These are phyloP conservation scores for Puya raimondii DNA, from an alignment of 176 grass and related monocot species.

Conservation along the genomic window DNA sequence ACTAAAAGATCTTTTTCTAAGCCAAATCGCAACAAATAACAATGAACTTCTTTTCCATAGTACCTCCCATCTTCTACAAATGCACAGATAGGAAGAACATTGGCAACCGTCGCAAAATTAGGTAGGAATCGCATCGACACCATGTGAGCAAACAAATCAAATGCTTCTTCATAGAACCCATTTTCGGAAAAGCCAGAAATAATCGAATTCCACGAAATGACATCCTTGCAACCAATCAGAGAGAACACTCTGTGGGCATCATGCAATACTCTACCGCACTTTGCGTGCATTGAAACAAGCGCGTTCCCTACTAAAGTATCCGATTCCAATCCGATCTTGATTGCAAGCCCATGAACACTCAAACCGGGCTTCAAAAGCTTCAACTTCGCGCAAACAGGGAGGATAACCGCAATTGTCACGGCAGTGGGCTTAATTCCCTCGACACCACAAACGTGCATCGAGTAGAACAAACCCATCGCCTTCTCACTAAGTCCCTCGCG, in stretches of 20 bases:
- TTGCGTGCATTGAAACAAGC: slow-evolving; percentile 56
- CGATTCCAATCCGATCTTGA: slow-evolving; percentile 42
- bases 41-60: slow-evolving; percentile 43
- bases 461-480: slow-evolving; percentile 24
- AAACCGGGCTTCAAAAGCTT: slow-evolving; percentile 17
- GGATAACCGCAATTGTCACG: slow-evolving; percentile 40
- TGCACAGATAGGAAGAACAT: slow-evolving; percentile 42
- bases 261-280: slow-evolving; percentile 23
- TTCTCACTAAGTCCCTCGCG: slow-evolving; percentile 19
- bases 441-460: slow-evolving; percentile 22
- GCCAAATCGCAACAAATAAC: slow-evolving; percentile 39
- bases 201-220: slow-evolving; percentile 65
- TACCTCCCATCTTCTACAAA: slow-evolving; percentile 23
- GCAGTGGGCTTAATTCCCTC: slow-evolving; percentile 29
- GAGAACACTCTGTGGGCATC: slow-evolving; percentile 35
- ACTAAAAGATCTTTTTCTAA: slow-evolving; percentile 37
- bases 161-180: slow-evolving; percentile 29
- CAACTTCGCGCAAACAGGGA: slow-evolving; percentile 36
- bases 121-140: slow-evolving; percentile 18
- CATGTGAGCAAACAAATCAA: slow-evolving; percentile 36
- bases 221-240: slow-evolving; percentile 38
- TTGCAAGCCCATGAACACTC: slow-evolving; percentile 32
- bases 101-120: slow-evolving; percentile 50
- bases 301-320: slow-evolving; percentile 50
- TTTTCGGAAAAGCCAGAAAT: slow-evolving; percentile 37